phyloP scores from a whole-genome alignment of 2,329 filamentous ascomycete species.

The Alternaria infectoria region DNA sequence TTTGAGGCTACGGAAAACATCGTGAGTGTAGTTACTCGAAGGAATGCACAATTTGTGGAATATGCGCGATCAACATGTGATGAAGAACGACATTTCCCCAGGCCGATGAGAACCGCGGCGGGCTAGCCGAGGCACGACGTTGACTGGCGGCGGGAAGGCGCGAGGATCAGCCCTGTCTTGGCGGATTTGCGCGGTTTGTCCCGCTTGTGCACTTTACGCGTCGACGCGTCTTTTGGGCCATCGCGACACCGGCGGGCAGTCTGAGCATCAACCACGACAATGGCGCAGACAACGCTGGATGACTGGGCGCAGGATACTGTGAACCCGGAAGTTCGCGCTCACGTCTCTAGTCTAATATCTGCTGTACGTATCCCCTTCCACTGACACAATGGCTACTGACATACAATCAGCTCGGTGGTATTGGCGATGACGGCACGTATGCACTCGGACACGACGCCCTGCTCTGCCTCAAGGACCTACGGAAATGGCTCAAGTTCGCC shows the following conservation, averaged over 20 bases:
- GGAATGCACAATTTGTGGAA: not conserved
- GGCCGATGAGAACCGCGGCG: constrained; percentile 35
- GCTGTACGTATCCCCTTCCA: constrained; percentile 66
- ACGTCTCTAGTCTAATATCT: constrained; percentile 91
- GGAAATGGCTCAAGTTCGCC: constrained; percentile 93
- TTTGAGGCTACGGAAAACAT: constrained; percentile 46
- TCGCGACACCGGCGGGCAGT: constrained; percentile 11
- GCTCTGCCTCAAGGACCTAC: constrained; percentile 89
- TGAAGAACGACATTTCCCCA: constrained; percentile 3
- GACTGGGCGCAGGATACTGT: constrained; percentile 61
- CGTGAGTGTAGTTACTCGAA: not conserved
- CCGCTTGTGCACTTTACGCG: constrained; percentile 37
- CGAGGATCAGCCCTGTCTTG: constrained; percentile 20
- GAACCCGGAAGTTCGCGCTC: constrained; percentile 89
- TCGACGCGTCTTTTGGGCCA: constrained; percentile 35
- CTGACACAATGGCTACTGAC: constrained; percentile 14
- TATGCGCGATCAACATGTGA: constrained; percentile 26
- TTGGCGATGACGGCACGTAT: constrained; percentile 81
- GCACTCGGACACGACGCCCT: constrained; percentile 91
- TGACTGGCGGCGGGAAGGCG: constrained; percentile 7
- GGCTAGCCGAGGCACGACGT: constrained; percentile 31
- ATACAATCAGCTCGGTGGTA: constrained; percentile 77
- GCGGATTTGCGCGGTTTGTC: constrained; percentile 33
- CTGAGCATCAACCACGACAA: constrained; percentile 38
- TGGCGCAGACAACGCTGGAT: constrained; percentile 49